Conservation (phyloP, 176 grass and related monocot species). For the Hordeum marinum region DNA sequence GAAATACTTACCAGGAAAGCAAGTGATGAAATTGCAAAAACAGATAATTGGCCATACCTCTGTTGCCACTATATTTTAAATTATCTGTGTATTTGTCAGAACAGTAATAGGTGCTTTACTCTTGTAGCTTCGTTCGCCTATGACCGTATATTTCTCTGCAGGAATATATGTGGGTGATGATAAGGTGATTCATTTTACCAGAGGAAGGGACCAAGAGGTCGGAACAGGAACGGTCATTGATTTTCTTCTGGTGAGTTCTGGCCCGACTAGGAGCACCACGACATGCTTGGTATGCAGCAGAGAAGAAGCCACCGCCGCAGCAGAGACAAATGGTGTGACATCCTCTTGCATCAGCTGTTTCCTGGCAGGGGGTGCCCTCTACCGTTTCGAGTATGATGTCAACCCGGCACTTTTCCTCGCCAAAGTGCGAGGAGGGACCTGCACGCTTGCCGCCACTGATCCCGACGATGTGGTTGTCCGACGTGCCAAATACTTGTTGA, state of each 20-base stretch:
- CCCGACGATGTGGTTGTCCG: conserved; percentile 26
- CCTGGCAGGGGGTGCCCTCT: conserved; percentile 54
- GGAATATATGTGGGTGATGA: conserved; percentile 71
- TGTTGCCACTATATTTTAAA: neutral
- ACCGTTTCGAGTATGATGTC: conserved; percentile 62
- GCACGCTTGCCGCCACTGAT: conserved; percentile 54
- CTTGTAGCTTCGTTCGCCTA: neutral
- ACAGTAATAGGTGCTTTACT: neutral
- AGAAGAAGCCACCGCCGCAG: neutral
- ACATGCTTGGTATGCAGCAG: conserved; percentile 36
- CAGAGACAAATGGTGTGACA: conserved; percentile 38
- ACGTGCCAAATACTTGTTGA: conserved; percentile 50
- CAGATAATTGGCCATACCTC: neutral
- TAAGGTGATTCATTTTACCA: conserved; percentile 75
- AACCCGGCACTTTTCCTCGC: conserved; percentile 54
- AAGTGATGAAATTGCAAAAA: neutral
- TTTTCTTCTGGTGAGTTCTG: conserved; percentile 48
- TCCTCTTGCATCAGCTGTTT: conserved; percentile 69
- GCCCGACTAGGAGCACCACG: conserved; percentile 17
- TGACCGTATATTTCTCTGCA: conserved; percentile 9
- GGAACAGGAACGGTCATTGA: conserved; percentile 72
- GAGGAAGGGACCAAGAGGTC: conserved; percentile 63
- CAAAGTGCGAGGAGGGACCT: conserved; percentile 65
- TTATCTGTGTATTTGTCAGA: neutral
- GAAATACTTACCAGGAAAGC: neutral